phyloP scores from a whole-genome alignment of 1,139 yeast genomes.

The Kluyveromyces sp. region DNA sequence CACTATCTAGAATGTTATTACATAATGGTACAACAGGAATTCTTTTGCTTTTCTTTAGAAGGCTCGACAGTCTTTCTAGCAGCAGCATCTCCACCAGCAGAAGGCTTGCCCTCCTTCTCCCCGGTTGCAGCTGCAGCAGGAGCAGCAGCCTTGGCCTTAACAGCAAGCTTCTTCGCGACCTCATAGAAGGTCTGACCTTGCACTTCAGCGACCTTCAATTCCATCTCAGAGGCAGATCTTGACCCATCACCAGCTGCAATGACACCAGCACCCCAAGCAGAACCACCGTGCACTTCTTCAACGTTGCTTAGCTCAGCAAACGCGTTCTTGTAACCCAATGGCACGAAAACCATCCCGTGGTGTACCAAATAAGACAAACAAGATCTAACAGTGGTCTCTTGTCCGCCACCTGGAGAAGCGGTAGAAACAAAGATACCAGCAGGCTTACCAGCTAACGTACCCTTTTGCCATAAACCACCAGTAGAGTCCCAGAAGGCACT shows the following conservation, averaged over 20 bases:
- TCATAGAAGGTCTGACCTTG: conserved; percentile 46
- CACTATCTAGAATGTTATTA: conserved; percentile 8
- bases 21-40: conserved; percentile 26
- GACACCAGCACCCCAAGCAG: conserved; percentile 79
- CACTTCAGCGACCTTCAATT: conserved; percentile 46
- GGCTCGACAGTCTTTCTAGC: conserved; percentile 13
- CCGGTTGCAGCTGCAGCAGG: background rate
- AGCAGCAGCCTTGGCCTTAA: background rate
- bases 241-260: conserved; percentile 68
- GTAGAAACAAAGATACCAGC: conserved; percentile 67
- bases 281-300: conserved; percentile 64
- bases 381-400: conserved; percentile 56
- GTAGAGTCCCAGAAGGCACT: conserved; percentile 69
- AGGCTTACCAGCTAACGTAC: conserved; percentile 60
- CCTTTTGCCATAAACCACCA: conserved; percentile 69
- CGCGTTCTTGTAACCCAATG: conserved; percentile 61
- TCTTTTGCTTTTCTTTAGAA: conserved; percentile 13
- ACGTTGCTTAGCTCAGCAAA: conserved; percentile 49
- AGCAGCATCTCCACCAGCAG: conserved; percentile 10
- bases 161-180: conserved; percentile 8
- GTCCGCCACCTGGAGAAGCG: conserved; percentile 71
- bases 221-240: conserved; percentile 56
- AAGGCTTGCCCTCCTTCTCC: background rate
- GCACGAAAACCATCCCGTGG: conserved; percentile 69
- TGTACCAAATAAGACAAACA: conserved; percentile 58